Evolutionary conservation across 169 alveolate genomes (phyloP).

Genomic region (Plasmodium adleri): DNA sequence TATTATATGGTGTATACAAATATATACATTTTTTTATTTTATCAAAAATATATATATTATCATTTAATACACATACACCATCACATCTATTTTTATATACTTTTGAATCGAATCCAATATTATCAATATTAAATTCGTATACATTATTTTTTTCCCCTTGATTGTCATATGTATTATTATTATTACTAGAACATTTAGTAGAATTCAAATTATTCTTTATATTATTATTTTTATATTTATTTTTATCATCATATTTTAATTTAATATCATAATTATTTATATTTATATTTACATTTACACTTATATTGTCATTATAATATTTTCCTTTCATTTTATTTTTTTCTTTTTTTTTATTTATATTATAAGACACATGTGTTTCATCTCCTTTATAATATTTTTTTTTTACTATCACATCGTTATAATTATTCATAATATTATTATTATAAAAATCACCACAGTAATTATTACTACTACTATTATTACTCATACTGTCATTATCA

Average conservation of each 20-base stretch:
- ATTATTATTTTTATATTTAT: not conserved
- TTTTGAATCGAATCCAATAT: constrained; percentile 54
- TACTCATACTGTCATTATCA: too few relatives aligned
- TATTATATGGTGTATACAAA: constrained; percentile 75
- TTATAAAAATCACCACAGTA: not conserved
- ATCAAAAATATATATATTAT: constrained; percentile 68
- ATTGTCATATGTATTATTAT: not conserved
- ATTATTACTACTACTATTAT: not conserved
- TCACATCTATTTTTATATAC: constrained; percentile 71
- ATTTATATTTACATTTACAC: not conserved
- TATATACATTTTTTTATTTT: constrained; percentile 75
- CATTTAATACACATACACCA: constrained; percentile 73
- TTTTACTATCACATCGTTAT: not conserved
- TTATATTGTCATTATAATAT: not conserved
- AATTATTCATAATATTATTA: not conserved
- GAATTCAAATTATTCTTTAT: not conserved
- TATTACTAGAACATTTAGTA: not conserved
- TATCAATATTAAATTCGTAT: constrained; percentile 49
- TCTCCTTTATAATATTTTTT: not conserved
- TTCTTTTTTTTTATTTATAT: not conserved
- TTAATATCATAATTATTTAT: not conserved
- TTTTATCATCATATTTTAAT: not conserved
- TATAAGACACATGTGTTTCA: not conserved
- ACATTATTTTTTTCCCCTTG: constrained; percentile 11
- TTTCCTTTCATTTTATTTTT: not conserved